phyloP scores from a whole-genome alignment of 371 early-diverging fungal species.

The Mucor ambiguus region DNA sequence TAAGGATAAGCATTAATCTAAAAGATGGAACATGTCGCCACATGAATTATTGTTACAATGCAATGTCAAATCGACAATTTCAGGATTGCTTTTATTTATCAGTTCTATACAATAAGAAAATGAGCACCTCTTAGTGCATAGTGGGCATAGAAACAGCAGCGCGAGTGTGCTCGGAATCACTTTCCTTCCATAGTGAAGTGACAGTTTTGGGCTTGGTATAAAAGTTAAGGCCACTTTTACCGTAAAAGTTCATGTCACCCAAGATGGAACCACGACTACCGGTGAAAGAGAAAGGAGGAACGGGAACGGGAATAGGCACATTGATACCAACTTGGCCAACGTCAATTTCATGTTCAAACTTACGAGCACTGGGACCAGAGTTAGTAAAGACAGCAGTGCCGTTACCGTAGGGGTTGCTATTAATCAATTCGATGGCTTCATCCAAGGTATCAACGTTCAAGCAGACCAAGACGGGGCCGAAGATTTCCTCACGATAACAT shows the following conservation, averaged over 20 bases:
- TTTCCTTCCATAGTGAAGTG: constrained; percentile 90
- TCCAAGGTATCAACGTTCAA: constrained; percentile 86
- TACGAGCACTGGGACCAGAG: constrained; percentile 88
- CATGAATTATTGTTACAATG: background rate
- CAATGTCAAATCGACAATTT: background rate
- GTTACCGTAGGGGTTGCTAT: constrained; percentile 94
- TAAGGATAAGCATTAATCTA: background rate
- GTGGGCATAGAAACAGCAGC: constrained; percentile 86
- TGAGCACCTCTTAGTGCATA: constrained; percentile 41
- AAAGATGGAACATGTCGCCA: background rate
- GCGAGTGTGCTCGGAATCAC: constrained; percentile 67
- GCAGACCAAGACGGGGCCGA: constrained; percentile 93
- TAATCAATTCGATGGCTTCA: constrained; percentile 91
- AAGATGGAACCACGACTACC: constrained; percentile 91
- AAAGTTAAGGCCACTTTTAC: constrained; percentile 80
- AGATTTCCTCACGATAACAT: constrained; percentile 96
- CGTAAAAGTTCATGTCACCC: constrained; percentile 97
- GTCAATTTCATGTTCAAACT: constrained; percentile 89
- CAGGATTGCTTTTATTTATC: constrained; percentile 1
- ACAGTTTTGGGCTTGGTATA: constrained; percentile 96
- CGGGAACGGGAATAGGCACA: constrained; percentile 96
- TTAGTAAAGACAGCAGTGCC: constrained; percentile 96
- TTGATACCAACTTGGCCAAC: constrained; percentile 94
- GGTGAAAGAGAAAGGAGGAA: constrained; percentile 98
- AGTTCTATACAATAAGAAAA: background rate